Conservation (phyloP, 768 basidiomycete species). For the Podaxis mareebaensis region DNA sequence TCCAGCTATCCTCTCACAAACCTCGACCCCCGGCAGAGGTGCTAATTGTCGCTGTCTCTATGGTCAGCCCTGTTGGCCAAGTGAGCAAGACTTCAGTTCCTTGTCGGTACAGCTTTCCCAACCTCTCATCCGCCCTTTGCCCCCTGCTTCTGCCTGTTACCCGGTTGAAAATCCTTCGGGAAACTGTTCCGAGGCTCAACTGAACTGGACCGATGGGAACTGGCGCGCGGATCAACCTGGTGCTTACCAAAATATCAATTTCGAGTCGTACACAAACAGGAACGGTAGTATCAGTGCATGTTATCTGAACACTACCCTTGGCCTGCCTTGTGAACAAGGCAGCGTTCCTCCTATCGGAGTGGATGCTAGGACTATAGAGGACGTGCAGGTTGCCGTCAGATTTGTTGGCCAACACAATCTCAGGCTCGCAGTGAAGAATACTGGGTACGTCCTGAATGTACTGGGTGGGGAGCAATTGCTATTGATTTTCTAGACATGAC, state of each 20-base stretch:
- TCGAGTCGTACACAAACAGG: background rate
- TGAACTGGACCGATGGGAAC: background rate
- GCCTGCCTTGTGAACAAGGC: conserved; percentile 43
- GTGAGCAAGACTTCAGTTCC: conserved; percentile 13
- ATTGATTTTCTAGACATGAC: background rate
- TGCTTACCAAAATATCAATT: conserved; percentile 3
- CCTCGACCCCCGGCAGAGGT: background rate
- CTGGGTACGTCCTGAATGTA: background rate
- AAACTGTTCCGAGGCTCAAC: background rate
- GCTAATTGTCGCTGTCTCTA: conserved; percentile 30
- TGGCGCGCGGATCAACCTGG: conserved; percentile 5
- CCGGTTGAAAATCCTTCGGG: background rate
- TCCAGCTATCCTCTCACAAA: background rate
- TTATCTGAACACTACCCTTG: conserved; percentile 21
- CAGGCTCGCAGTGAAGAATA: conserved; percentile 35
- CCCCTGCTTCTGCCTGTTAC: background rate
- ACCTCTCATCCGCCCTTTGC: background rate
- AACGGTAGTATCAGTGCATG: background rate
- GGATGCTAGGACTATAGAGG: conserved; percentile 35
- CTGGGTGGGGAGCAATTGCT: background rate
- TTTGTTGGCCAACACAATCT: conserved; percentile 39
- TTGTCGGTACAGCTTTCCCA: background rate
- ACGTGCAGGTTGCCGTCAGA: conserved; percentile 40
- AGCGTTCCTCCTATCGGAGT: conserved; percentile 42
- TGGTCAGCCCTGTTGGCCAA: conserved; percentile 45